phyloP scores from a whole-genome alignment of 257 asterid genomes.

The Knoxia roxburghii region DNA sequence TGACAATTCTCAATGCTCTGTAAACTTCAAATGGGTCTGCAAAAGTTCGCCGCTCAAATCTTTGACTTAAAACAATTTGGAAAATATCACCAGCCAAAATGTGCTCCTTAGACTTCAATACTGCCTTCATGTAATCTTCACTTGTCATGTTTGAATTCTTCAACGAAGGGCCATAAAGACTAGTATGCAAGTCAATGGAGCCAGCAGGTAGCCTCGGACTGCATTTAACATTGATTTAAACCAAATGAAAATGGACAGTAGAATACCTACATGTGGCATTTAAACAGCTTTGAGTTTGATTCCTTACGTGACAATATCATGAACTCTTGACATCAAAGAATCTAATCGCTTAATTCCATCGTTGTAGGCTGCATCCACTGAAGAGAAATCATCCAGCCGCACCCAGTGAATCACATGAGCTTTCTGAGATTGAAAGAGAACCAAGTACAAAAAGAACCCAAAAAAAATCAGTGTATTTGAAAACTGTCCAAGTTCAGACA shows the following conservation, averaged over 20 bases:
- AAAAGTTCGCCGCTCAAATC: slow-evolving; percentile 88
- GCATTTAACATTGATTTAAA: slow-evolving; percentile 27
- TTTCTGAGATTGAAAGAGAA: slow-evolving; percentile 46
- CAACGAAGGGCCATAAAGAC: slow-evolving; percentile 66
- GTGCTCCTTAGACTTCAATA: slow-evolving; percentile 80
- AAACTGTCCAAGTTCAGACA: not conserved
- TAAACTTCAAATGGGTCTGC: slow-evolving; percentile 99
- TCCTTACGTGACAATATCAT: slow-evolving; percentile 69
- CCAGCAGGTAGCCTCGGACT: slow-evolving; percentile 89
- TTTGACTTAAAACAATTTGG: slow-evolving; percentile 96
- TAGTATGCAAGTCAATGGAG: slow-evolving; percentile 59
- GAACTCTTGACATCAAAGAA: slow-evolving; percentile 75
- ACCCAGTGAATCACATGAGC: slow-evolving; percentile 97
- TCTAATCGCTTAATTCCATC: slow-evolving; percentile 71
- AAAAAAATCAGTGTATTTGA: not conserved
- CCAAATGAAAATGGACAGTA: slow-evolving; percentile 12
- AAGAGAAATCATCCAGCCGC: slow-evolving; percentile 66
- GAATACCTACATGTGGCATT: slow-evolving; percentile 7
- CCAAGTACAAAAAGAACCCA: not conserved
- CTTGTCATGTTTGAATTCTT: slow-evolving; percentile 67
- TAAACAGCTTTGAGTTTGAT: not conserved
- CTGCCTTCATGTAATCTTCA: slow-evolving; percentile 70
- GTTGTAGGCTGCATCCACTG: slow-evolving; percentile 72
- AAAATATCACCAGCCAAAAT: slow-evolving; percentile 97
- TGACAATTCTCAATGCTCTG: slow-evolving; percentile 91